These are phyloP conservation scores for Cordyceps pruinosa DNA, from an alignment of 2,329 filamentous ascomycete species.

Conservation along the genomic window DNA sequence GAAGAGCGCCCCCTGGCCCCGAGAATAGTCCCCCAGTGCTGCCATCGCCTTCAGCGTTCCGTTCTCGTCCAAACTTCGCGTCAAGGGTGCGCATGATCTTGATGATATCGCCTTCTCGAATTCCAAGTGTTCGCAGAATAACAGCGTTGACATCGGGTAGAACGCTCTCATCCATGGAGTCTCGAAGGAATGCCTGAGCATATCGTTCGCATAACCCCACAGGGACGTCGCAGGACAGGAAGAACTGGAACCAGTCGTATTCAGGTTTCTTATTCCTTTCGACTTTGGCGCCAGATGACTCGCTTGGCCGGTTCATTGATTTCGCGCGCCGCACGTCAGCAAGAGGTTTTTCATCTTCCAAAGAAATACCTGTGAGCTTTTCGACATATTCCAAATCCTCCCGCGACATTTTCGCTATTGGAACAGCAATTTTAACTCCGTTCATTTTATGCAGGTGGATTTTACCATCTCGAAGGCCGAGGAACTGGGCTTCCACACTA, in stretches of 20 bases:
- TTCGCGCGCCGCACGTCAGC: slow-evolving; percentile 67
- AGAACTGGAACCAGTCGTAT: slow-evolving; percentile 99
- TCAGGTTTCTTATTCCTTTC: slow-evolving; percentile 58
- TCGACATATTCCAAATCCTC: slow-evolving; percentile 96
- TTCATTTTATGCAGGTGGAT: slow-evolving; percentile 98
- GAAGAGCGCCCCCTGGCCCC: slow-evolving; percentile 80
- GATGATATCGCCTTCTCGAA: slow-evolving; percentile 93
- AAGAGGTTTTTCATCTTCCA: slow-evolving; percentile 91
- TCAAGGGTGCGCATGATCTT: slow-evolving; percentile 90
- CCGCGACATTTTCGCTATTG: slow-evolving; percentile 89
- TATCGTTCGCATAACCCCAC: slow-evolving; percentile 93
- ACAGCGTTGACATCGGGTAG: slow-evolving; percentile 81
- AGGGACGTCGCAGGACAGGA: slow-evolving; percentile 84
- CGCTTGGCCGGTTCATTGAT: slow-evolving; percentile 22
- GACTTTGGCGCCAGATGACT: slow-evolving; percentile 52
- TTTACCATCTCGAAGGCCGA: slow-evolving; percentile 90
- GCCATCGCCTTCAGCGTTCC: slow-evolving; percentile 49
- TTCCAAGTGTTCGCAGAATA: slow-evolving; percentile 77
- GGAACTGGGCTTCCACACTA: slow-evolving; percentile 93
- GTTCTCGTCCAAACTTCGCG: slow-evolving; percentile 63
- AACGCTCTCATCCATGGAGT: slow-evolving; percentile 94
- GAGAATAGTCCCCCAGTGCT: slow-evolving; percentile 71
- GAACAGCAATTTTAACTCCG: slow-evolving; percentile 96
- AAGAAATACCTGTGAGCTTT: slow-evolving; percentile 72
- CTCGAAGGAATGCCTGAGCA: slow-evolving; percentile 76